These are phyloP conservation scores for Moesziomyces sp. DNA, from an alignment of 1,284 basidiomycete species.

Conservation along the genomic window DNA sequence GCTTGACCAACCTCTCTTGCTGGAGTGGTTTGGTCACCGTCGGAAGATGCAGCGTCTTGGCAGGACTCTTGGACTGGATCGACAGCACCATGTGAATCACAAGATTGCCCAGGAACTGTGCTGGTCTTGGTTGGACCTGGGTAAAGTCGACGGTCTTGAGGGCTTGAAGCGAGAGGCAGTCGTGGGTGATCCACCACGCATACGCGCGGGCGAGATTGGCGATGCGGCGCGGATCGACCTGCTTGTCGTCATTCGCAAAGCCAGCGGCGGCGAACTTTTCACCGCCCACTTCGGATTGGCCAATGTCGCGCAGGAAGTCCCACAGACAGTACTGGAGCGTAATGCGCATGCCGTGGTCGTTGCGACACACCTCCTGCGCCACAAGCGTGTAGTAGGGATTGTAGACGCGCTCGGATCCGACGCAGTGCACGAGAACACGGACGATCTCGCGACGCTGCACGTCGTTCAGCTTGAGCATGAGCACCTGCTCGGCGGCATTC, in stretches of 20 bases:
- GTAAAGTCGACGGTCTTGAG: slow-evolving; percentile 60
- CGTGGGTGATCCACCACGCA: slow-evolving; percentile 85
- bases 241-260: slow-evolving; percentile 70
- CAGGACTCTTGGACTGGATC: slow-evolving; percentile 42
- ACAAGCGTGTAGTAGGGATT: slow-evolving; percentile 97
- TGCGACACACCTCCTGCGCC: slow-evolving; percentile 66
- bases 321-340: slow-evolving; percentile 96
- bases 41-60: slow-evolving; percentile 32
- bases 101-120: slow-evolving; percentile 53
- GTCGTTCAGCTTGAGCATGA: slow-evolving; percentile 84
- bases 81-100: slow-evolving; percentile 53
- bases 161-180: slow-evolving; percentile 80
- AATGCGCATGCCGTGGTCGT: slow-evolving; percentile 78
- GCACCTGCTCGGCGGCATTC: slow-evolving; percentile 87
- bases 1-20: slow-evolving; percentile 9
- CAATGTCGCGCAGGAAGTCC: slow-evolving; percentile 94
- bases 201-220: slow-evolving; percentile 81
- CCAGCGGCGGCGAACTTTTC: slow-evolving; percentile 75
- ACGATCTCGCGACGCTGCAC: slow-evolving; percentile 94
- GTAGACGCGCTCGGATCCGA: slow-evolving; percentile 75
- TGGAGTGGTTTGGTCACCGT: slow-evolving; percentile 14
- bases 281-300: slow-evolving; percentile 84
- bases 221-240: slow-evolving; percentile 68
- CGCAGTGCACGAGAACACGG: slow-evolving; percentile 90
- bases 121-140: slow-evolving; percentile 25